Base-by-base conservation (phyloP, 2,329 filamentous ascomycete species). In the Beauveria medogensis region DNA sequence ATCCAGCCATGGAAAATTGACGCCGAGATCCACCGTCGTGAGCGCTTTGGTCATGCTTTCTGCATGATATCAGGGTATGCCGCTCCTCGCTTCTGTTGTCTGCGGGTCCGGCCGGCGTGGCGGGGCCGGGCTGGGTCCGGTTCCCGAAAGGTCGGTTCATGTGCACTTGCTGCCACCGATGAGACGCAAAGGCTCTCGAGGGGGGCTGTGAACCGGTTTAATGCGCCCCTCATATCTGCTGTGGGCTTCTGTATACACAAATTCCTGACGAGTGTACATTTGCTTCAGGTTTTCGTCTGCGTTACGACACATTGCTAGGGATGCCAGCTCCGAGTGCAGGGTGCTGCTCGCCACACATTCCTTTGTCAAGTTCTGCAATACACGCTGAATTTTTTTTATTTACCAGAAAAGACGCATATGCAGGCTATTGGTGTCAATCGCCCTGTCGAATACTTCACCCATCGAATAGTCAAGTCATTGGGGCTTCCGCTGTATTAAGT, bases 401-500 rank as follows among this genome's bases (percentile, higher is more conserved):
- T n/a, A 3, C 41, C 3, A 3, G 9, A 20, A 9, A 20, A 10
- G 9, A 43, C 16, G n/a, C 34, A 37, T 37, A 37, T 37, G 6
- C 34, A 37, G 12, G 14, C 34, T 37, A 5, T 37, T 16, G 2
- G 14, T 37, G 1, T 37, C 34, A 16, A 6, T 37, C 12, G 12
- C 34, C 12, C 12, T 37, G 14, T 37, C 34, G 41, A 43, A 12
- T n/a, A 10, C 3, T 20, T 20, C 41, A 9, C 41, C 30, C 30
- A 24, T 40, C n/a, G 30, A 24, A 5, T 37, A 14, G 28, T 40
- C 9, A 24, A 28, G 10, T 18, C 16, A 37, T 46, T 7, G 2
- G 18, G 28, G 55, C 55, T 40, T 48, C 44, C 26, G 55, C 44
- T 48, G 28, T 22, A 57, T 57, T 57, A 57, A 57, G 16, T 48